Conservation (phyloP, 352 stramenopile genomes). For the Thraustochytrium striatum region DNA sequence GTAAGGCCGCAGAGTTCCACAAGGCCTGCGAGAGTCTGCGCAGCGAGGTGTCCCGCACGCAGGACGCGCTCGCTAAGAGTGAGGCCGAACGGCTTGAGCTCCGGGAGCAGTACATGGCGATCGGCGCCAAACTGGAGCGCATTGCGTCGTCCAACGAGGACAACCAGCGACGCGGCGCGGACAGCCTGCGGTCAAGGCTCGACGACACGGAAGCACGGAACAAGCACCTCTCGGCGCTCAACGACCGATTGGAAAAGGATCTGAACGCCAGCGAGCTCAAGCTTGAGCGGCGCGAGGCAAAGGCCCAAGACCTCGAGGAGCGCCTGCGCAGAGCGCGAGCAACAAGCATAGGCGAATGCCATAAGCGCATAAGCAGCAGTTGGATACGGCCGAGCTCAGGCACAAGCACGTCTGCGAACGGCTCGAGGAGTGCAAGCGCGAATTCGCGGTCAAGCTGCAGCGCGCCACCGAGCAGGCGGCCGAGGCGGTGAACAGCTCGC, state of each 20-base stretch:
- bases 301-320: constrained; percentile 16
- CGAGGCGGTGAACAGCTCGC: background rate
- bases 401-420: background rate
- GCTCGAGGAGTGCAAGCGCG: background rate
- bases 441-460: constrained; percentile 1
- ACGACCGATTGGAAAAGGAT: constrained; percentile 1
- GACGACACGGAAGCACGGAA: constrained; percentile 1
- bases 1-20: background rate
- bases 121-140: constrained; percentile 13
- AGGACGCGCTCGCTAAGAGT: background rate
- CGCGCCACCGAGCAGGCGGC: background rate
- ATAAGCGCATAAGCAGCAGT: background rate
- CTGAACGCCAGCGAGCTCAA: background rate
- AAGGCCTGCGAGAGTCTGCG: background rate
- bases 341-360: background rate
- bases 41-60: background rate
- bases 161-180: background rate
- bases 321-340: background rate
- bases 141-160: background rate
- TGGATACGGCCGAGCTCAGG: background rate
- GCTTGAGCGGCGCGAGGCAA: background rate
- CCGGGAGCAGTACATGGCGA: constrained; percentile 19
- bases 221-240: background rate
- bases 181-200: background rate
- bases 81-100: constrained; percentile 34